A percentile compares a stretch with the other conserved stretches of the same genome.
These are phyloP conservation scores for Pseudotsuga menziesii DNA, from an alignment of 75 land plant genomes.

Conservation along the genomic window DNA sequence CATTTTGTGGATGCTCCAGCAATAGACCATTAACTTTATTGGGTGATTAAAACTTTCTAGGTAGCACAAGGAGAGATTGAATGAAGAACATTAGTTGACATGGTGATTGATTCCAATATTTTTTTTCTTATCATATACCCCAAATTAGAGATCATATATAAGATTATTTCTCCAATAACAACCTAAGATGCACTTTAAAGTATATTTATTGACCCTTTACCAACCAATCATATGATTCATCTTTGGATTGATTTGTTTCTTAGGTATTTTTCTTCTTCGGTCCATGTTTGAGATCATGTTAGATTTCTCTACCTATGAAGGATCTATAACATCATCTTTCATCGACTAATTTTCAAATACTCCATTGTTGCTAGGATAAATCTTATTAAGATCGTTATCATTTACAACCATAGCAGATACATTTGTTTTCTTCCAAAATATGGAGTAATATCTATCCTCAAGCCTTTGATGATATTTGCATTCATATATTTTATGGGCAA, in stretches of 20 bases:
- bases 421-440: no score
- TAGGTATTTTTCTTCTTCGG: background rate
- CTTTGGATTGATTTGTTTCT: background rate
- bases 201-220: slow-evolving; percentile 10
- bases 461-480: slow-evolving; percentile 5
- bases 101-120: no score
- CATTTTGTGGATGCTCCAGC: no score
- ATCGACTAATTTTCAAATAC: no score
- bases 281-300: slow-evolving; percentile 12
- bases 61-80: no score
- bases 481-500: background rate
- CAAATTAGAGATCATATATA: slow-evolving; percentile 64
- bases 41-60: no score
- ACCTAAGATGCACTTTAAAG: slow-evolving; percentile 19
- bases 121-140: slow-evolving; percentile 41
- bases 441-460: no score
- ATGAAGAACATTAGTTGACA: no score
- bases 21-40: no score
- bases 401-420: no score
- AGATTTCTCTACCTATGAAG: slow-evolving; percentile 10
- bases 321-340: background rate
- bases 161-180: slow-evolving; percentile 75
- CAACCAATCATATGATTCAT: background rate
- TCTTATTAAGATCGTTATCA: no score
- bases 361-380: no score